These are phyloP conservation scores for Taiozyma sp. DNA, from an alignment of 1,139 yeast genomes.

Conservation along the genomic window DNA sequence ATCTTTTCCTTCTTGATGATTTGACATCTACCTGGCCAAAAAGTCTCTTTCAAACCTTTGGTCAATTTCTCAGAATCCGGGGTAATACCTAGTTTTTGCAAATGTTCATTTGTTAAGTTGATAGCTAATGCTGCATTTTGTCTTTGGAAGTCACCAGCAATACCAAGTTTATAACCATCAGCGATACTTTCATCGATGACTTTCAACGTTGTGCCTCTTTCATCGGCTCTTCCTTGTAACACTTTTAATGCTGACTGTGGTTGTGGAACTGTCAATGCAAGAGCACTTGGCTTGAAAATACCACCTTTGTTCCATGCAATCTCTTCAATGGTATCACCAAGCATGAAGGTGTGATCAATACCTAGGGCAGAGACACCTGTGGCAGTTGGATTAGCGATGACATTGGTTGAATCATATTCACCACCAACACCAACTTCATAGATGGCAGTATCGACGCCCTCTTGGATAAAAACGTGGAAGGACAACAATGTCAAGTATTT, in stretches of 20 bases:
- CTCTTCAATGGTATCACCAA: constrained; percentile 83
- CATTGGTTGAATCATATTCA: constrained; percentile 90
- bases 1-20: constrained; percentile 46
- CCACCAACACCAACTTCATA: constrained; percentile 99
- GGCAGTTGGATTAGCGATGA: constrained; percentile 73
- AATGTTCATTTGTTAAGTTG: constrained; percentile 60
- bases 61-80: constrained; percentile 39
- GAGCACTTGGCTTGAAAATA: constrained; percentile 66
- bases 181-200: constrained; percentile 43
- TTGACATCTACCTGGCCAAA: constrained; percentile 97
- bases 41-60: constrained; percentile 61
- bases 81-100: constrained; percentile 40
- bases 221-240: constrained; percentile 60
- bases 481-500: constrained; percentile 85
- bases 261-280: constrained; percentile 62
- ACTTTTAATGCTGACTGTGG: constrained; percentile 49
- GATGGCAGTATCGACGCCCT: constrained; percentile 87
- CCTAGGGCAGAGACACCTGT: constrained; percentile 88
- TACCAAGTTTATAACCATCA: constrained; percentile 49
- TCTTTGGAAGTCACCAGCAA: constrained; percentile 82
- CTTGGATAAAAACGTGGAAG: constrained; percentile 83
- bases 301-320: constrained; percentile 98
- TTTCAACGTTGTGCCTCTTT: constrained; percentile 47
- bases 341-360: constrained; percentile 85
- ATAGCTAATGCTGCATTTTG: constrained; percentile 88